phyloP scores from a whole-genome alignment of 306 rosid species.

The Elaeagnus macrophylla region DNA sequence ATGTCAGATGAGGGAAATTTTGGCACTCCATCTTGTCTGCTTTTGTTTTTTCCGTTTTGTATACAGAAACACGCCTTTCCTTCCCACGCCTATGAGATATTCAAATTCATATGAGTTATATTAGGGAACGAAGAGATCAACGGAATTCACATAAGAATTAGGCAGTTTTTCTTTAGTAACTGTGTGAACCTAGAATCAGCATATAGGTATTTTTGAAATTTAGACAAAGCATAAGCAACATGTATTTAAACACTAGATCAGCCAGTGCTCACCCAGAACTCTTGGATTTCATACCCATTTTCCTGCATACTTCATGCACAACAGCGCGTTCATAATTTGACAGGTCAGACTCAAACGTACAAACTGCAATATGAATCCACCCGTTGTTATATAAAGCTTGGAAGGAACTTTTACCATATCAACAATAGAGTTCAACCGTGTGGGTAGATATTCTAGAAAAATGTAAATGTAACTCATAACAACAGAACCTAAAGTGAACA shows the following conservation, averaged over 20 bases:
- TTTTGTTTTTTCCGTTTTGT: constrained; percentile 26
- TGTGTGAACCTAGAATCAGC: constrained; percentile 9
- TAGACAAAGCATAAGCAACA: background rate
- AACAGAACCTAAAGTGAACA: too few relatives aligned
- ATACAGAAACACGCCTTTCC: constrained; percentile 30
- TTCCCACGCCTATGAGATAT: constrained; percentile 37
- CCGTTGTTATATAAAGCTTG: background rate
- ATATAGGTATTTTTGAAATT: background rate
- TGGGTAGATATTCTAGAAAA: too few relatives aligned
- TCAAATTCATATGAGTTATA: constrained; percentile 12
- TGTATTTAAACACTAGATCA: background rate
- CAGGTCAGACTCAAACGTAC: constrained; percentile 41
- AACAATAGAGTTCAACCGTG: too few relatives aligned
- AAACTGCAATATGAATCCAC: constrained; percentile 39
- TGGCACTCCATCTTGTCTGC: background rate
- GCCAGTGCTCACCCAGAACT: constrained; percentile 71
- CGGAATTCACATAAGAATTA: background rate
- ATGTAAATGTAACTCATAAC: too few relatives aligned
- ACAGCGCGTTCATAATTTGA: constrained; percentile 45
- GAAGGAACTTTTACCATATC: background rate
- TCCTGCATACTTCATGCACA: constrained; percentile 45
- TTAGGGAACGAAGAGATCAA: background rate
- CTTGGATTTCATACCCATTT: constrained; percentile 60
- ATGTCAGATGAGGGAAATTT: constrained; percentile 27
- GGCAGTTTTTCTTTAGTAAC: background rate